These are phyloP conservation scores for Pisolithus tinctorius DNA, from an alignment of 768 basidiomycete species.

Conservation along the genomic window DNA sequence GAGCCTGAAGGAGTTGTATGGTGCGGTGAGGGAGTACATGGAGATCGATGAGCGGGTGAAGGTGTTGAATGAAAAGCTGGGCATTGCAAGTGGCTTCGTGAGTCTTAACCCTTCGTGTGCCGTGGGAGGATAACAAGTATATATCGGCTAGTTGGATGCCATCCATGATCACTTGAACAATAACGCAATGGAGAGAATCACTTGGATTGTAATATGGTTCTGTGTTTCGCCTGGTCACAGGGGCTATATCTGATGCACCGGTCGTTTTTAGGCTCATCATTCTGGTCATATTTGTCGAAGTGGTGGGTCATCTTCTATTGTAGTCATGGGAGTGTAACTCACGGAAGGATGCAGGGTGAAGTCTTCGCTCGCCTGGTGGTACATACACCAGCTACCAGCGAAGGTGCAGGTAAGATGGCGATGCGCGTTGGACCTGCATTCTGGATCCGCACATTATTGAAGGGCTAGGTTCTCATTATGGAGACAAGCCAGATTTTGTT, in stretches of 20 bases:
- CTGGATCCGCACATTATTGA: conserved; percentile 33
- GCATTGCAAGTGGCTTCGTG: conserved; percentile 84
- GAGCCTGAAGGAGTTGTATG: conserved; percentile 81
- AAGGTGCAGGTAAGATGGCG: neutral
- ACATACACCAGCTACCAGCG: conserved; percentile 29
- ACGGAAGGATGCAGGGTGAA: conserved; percentile 57
- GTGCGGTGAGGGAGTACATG: conserved; percentile 92
- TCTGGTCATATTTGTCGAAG: conserved; percentile 82
- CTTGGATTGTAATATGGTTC: conserved; percentile 71
- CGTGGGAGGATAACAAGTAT: neutral
- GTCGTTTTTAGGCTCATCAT: conserved; percentile 70
- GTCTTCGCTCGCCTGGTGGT: conserved; percentile 71
- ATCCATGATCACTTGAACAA: conserved; percentile 93
- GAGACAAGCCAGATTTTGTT: neutral
- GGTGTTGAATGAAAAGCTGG: conserved; percentile 82
- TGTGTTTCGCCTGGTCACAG: conserved; percentile 16
- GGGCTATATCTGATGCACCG: conserved; percentile 1
- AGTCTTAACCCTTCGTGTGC: conserved; percentile 25
- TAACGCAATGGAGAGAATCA: conserved; percentile 85
- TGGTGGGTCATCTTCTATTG: conserved; percentile 38
- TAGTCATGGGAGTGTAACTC: neutral
- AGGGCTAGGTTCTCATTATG: neutral
- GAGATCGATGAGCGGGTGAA: conserved; percentile 81
- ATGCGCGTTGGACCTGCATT: conserved; percentile 17
- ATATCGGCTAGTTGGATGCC: conserved; percentile 61